Conservation (phyloP, 345 rosid genomes). For the Eucalyptus dawsonii region DNA sequence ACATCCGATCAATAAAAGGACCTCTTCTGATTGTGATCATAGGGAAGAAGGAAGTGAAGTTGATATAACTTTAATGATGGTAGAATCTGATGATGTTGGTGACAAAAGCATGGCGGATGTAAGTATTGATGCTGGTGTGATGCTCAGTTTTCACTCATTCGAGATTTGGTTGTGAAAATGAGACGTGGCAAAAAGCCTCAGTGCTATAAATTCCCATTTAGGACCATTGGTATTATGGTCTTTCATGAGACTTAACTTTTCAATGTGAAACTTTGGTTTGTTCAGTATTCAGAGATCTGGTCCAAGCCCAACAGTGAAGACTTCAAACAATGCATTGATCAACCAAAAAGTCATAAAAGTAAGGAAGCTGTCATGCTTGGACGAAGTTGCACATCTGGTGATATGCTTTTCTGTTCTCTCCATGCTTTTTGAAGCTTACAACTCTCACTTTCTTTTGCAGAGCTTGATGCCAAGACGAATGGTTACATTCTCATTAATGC, state of each 20-base stretch:
- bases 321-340: constrained; percentile 64
- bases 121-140: constrained; percentile 14
- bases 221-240: neutral
- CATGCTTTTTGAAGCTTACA: neutral
- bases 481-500: constrained; percentile 86
- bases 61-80: constrained; percentile 30
- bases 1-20: constrained; percentile 10
- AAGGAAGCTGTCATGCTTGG: constrained; percentile 2
- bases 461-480: constrained; percentile 54
- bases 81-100: constrained; percentile 15
- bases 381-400: neutral
- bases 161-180: neutral
- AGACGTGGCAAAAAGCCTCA: neutral
- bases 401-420: neutral
- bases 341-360: constrained; percentile 51
- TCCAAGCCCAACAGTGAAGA: constrained; percentile 72
- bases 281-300: constrained; percentile 80
- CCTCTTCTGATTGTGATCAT: constrained; percentile 23
- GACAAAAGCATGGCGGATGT: constrained; percentile 29
- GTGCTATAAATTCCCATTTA: neutral
- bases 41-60: constrained; percentile 25
- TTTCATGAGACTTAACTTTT: neutral
- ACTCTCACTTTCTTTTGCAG: constrained; percentile 31
- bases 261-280: neutral
- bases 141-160: neutral